Evolutionary conservation across 768 basidiomycete genomes (phyloP), one percentile per base, ranked within the genome.

Genomic region (Obba rivulosa): DNA sequence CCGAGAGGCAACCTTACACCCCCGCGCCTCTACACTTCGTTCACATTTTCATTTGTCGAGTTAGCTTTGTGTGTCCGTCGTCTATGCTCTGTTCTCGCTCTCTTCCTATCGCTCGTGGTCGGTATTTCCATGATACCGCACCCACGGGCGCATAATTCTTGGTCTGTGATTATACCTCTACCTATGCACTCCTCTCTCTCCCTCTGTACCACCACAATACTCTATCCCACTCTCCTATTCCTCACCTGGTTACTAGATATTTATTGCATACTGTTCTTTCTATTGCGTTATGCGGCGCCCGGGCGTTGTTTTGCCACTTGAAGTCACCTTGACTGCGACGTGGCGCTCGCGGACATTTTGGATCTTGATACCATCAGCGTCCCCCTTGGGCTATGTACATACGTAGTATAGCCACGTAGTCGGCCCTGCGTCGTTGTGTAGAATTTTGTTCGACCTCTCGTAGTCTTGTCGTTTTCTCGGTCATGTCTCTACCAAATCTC

Each of bases 141-240:
- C 22, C 11, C 45, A 7, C 21, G 38, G 16, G 16, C 13, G 28
- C 13, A n/a, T 31, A 31, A 31, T 31, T 31, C 28, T 13, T 13
- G 5, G 28, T 31, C 28, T 31, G 28, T 31, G 28, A 31, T 31
- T 31, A 31, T 38, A 20, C 37, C 8, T 38, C 14, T 21, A 45
- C 22, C 47, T 53, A 57, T 57, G 52, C 52, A 49, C 18, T 43
- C 44, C 44, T 41, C 42, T 34, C 24, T 22, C 35, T 36, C 23
- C 46, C 21, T 8, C 43, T 57, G 45, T 53, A 46, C 46, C 49
- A 34, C 45, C 46, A 16, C 43, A 45, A 45, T 47, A 37, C 41
- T 28, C 38, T 47, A 45, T 23, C 35, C 18, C 22, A 39, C 25
- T 47, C 46, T 47, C 40, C 37, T 34, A 16, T 31, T 16, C 22